A percentile compares a stretch with the other conserved stretches of the same genome.
Evolutionary conservation across 2,329 filamentous ascomycete species (phyloP).

Genomic region (Exophiala sp.): DNA sequence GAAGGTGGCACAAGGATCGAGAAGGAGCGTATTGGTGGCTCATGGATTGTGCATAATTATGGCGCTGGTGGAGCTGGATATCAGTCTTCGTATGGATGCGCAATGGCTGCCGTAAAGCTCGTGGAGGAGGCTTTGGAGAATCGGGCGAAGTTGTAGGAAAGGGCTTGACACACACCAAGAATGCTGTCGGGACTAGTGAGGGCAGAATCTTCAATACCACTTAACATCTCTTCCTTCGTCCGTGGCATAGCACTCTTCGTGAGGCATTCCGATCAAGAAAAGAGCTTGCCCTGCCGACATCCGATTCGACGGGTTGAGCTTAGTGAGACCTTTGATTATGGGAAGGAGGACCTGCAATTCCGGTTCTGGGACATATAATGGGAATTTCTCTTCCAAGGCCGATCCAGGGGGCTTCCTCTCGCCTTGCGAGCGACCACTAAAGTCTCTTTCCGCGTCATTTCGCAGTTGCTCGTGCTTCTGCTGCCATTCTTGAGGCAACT

Average conservation of each 20-base stretch:
- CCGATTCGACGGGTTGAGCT: slow-evolving; percentile 1
- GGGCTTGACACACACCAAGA: no score
- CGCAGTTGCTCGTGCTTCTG: slow-evolving; percentile 6
- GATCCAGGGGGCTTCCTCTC: background rate
- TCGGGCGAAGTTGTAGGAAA: slow-evolving; percentile 10
- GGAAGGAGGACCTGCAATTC: background rate
- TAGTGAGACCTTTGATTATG: background rate
- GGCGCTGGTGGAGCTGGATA: slow-evolving; percentile 56
- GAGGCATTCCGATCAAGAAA: background rate
- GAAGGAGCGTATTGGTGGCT: slow-evolving; percentile 62
- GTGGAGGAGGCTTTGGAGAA: slow-evolving; percentile 52
- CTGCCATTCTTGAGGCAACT: slow-evolving; percentile 11
- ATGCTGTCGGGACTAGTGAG: no score
- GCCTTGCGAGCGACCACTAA: background rate
- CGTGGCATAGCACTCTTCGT: no score
- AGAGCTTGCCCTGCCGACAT: slow-evolving; percentile 4
- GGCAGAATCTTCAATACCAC: no score
- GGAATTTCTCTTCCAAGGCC: slow-evolving; percentile 3
- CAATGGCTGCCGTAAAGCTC: slow-evolving; percentile 62
- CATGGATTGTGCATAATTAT: slow-evolving; percentile 66
- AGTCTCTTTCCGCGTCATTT: background rate
- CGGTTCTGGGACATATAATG: no score
- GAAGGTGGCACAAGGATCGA: slow-evolving; percentile 72
- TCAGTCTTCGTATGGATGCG: slow-evolving; percentile 65
- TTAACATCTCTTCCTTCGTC: no score